Evolutionary conservation across 495 filamentous ascomycete genomes (phyloP), one percentile per base, ranked within the genome.

Genomic region (Glutinoglossum americanum): DNA sequence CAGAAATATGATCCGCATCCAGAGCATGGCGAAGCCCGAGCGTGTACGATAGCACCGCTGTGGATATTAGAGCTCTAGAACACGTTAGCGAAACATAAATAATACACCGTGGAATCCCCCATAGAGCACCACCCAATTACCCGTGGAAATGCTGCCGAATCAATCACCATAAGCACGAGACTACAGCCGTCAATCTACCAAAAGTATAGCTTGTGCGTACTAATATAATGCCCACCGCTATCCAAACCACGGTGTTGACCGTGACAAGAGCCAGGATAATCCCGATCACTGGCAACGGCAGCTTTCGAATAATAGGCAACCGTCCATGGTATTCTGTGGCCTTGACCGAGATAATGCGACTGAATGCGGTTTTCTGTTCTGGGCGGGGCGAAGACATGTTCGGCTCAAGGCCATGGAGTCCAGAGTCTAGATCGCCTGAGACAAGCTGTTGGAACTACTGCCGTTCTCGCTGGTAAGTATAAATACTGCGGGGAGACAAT

Each of bases 1-100:
- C 78, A 54, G 84, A 82, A 69, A 98, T 96, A 70, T 98, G 92
- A 68, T 98, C 90, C 17, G 92, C 92, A 66, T 96, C 92, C 53
- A 96, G 80, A 3, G 92, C 92, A 75, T 98, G 90, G 55, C 92
- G 80, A 23, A 98, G 76, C 7, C 92, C 90, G 6, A 98, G 75
- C 0, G 89, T 89, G 67, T 93, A 95, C 15, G 90, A 79, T 0
- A 94, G 76, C 17, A 90, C 79, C 4, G 89, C 84, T 3, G 87
- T 82, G 17, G 82, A 83, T 44, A 89, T 79, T 57, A 95, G 72
- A 3, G 75, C 69, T 6, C 78, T 28, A 5, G 17, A 26, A n/a
- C 25, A 54, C n/a, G 30, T 17, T 54, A 5, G 25, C 26, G 51
- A n/a, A n/a, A n/a, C n/a, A n/a, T n/a, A n/a, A n/a, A n/a, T n/a